Evolutionary conservation across 2,329 filamentous ascomycete genomes (phyloP).

Genomic region (Fusarium sacchari): DNA sequence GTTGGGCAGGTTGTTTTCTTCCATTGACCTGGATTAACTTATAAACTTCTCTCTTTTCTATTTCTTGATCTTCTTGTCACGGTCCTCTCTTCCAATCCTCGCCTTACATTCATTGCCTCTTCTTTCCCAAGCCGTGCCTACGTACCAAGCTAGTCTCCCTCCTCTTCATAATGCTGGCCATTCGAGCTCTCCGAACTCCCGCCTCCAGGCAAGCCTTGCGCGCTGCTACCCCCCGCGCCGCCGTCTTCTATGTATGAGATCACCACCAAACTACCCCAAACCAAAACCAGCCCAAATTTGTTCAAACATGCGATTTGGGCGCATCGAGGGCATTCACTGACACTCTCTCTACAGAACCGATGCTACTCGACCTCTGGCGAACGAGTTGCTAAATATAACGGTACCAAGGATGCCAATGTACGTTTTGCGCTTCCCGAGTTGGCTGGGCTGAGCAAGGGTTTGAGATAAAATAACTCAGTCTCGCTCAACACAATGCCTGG

Average conservation of each 20-base stretch:
- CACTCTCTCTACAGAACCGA: conserved; percentile 56
- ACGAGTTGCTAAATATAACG: conserved; percentile 92
- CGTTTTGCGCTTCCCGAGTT: conserved; percentile 51
- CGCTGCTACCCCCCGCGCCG: conserved; percentile 69
- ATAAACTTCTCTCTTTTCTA: conserved; percentile 15
- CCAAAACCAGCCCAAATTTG: conserved; percentile 18
- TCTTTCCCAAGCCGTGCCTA: conserved; percentile 24
- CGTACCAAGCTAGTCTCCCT: conserved; percentile 13
- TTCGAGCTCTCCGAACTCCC: conserved; percentile 80
- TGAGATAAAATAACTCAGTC: conserved; percentile 56
- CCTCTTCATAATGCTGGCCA: conserved; percentile 78
- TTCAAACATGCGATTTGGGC: conserved; percentile 15
- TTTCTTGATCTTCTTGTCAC: conserved; percentile 28
- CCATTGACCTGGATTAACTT: conserved; percentile 10
- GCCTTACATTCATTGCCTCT: conserved; percentile 34
- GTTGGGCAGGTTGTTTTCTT: conserved; percentile 28
- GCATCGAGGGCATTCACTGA: conserved; percentile 33
- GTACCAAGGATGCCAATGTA: conserved; percentile 88
- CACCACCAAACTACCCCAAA: conserved; percentile 27
- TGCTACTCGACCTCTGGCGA: conserved; percentile 73
- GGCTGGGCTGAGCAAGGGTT: conserved; percentile 43
- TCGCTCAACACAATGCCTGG: conserved; percentile 26
- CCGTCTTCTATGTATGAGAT: conserved; percentile 51
- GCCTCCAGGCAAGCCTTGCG: conserved; percentile 82
- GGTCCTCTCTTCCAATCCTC: conserved; percentile 29